phyloP scores from a whole-genome alignment of 2,329 filamentous ascomycete species.

The Beauveria scarabaeidicola region DNA sequence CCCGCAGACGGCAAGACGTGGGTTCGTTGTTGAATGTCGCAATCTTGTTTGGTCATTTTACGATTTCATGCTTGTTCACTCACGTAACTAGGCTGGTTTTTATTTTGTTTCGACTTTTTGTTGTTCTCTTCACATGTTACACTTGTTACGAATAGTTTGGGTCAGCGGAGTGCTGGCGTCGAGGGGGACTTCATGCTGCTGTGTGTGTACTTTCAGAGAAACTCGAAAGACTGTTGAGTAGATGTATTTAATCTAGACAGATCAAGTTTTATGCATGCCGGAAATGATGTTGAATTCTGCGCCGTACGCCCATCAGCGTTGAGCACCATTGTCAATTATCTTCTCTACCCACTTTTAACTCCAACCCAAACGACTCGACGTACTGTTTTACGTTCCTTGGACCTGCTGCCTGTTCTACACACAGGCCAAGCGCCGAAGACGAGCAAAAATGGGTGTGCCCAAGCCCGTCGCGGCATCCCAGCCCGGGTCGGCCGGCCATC shows the following conservation, averaged over 20 bases:
- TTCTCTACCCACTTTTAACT: neutral
- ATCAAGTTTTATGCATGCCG: too few relatives aligned
- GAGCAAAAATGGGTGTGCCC: slow-evolving; percentile 37
- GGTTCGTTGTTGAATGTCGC: too few relatives aligned
- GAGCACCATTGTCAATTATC: too few relatives aligned
- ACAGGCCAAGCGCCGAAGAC: slow-evolving; percentile 16
- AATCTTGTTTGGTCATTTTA: neutral
- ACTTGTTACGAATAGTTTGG: neutral
- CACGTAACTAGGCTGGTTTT: neutral
- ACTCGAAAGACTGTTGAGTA: too few relatives aligned
- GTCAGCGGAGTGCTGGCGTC: neutral
- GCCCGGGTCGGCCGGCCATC: slow-evolving; percentile 22
- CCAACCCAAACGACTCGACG: neutral
- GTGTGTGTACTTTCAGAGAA: too few relatives aligned
- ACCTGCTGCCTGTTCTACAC: neutral
- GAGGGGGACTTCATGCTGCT: neutral
- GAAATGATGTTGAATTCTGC: too few relatives aligned
- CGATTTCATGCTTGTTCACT: neutral
- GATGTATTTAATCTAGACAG: too few relatives aligned
- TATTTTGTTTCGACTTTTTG: neutral
- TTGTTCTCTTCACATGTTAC: neutral
- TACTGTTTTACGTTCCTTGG: too few relatives aligned
- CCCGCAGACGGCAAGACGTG: too few relatives aligned
- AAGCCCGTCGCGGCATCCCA: slow-evolving; percentile 34
- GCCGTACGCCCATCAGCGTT: too few relatives aligned